Evolutionary conservation across 2,329 filamentous ascomycete genomes (phyloP), one percentile per base, ranked within the genome.

Genomic region (Nigrograna mackinnonii): DNA sequence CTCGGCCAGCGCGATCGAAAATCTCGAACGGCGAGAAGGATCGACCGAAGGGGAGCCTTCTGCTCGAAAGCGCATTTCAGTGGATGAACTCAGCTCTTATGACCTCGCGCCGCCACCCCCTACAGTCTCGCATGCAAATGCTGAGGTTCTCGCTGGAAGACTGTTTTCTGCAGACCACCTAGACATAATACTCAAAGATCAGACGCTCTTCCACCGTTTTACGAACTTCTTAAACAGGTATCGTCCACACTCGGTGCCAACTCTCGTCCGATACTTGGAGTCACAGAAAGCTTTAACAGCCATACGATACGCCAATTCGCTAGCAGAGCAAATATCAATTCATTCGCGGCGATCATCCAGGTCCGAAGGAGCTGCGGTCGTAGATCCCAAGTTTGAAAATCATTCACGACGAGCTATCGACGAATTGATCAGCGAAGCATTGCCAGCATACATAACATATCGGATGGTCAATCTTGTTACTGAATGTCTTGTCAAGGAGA

Each of bases 361-460:
- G 11, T 21, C 28, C 11, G 20, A 16, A 28, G 50, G 36, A n/a
- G 57, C 56, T 5, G 67, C 70, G 2, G 83, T 80, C 0, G 55
- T 71, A 7, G 86, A 86, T 53, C 60, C 66, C 4, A 71, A 74
- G 1, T 70, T 90, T 19, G 73, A 84, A 55, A 75, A 77, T 35
- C 82, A 82, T 51, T 80, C 83, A 0, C 69, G 77, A 12, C 71
- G 79, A 43, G 81, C 84, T 1, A 82, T 89, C 34, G 75, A 83
- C 22, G 72, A 77, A 1, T 68, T 90, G 20, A 80, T 82, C 2
- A 73, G 74, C 33, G 82, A 89, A 36, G 85, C 88, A 41, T 65
- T 90, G 2, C 84, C 86, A 1, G 83, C 84, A 0, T 90, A 84
- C 54, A 78, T 90, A 43, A 83, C 85, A 0, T 77, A 85, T 49